Evolutionary conservation across 176 grass and related monocot species (phyloP).

Genomic region (Rhipidocladum racemiflorum): DNA sequence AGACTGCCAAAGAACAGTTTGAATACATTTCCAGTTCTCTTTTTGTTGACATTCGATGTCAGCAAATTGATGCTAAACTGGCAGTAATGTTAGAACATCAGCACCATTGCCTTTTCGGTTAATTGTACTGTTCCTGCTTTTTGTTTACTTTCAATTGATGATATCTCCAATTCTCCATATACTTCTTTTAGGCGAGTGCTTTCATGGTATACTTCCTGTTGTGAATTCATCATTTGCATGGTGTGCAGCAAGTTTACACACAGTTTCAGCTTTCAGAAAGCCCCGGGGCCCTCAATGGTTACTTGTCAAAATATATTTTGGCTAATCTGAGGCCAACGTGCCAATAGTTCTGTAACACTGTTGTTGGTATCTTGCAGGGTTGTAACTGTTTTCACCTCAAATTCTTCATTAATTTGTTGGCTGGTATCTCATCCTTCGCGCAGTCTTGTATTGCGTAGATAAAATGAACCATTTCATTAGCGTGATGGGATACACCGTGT

Average conservation of each 20-base stretch:
- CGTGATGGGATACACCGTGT: neutral
- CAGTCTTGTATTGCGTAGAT: neutral
- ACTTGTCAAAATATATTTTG: neutral
- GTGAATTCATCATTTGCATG: no score
- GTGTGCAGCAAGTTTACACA: neutral
- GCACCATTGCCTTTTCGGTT: conserved; percentile 3
- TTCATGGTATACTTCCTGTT: neutral
- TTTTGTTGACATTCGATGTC: conserved; percentile 12
- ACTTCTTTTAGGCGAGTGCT: neutral
- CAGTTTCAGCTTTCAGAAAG: neutral
- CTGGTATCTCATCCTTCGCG: neutral
- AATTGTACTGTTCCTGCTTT: neutral
- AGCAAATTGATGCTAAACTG: neutral
- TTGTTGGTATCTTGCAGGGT: neutral
- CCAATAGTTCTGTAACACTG: neutral
- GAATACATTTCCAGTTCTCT: neutral
- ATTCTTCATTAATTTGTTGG: neutral
- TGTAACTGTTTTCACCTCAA: neutral
- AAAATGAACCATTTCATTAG: neutral
- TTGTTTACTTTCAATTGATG: neutral
- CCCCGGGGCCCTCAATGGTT: neutral
- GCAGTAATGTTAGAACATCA: conserved; percentile 14
- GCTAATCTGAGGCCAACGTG: neutral
- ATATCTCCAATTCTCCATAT: neutral
- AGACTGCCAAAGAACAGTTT: conserved; percentile 6